These are phyloP conservation scores for Suillus cothurnatus DNA, from an alignment of 768 basidiomycete species.

Conservation along the genomic window DNA sequence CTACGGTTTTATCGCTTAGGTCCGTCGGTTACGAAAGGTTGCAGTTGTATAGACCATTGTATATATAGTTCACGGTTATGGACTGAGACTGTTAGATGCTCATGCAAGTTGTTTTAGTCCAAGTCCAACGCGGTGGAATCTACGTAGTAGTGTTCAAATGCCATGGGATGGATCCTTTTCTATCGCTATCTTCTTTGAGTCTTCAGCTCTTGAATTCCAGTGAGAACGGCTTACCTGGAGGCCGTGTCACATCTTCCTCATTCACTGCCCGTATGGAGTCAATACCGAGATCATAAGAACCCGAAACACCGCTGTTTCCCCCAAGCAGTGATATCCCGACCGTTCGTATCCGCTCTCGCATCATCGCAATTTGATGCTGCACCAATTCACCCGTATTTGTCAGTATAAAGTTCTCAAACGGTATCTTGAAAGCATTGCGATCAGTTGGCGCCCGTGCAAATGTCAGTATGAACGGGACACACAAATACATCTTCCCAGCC, in stretches of 20 bases:
- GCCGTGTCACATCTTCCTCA: constrained; percentile 56
- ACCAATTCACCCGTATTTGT: constrained; percentile 76
- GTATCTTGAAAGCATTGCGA: constrained; percentile 55
- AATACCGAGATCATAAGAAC: constrained; percentile 80
- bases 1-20: constrained; percentile 7
- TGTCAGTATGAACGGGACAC: constrained; percentile 31
- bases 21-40: constrained; percentile 13
- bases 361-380: constrained; percentile 73
- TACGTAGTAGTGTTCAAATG: constrained; percentile 16
- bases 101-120: constrained; percentile 11
- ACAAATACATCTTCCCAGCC: constrained; percentile 86
- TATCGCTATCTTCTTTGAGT: constrained; percentile 15
- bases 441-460: constrained; percentile 14
- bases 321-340: constrained; percentile 89
- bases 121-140: not conserved
- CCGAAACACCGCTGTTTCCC: constrained; percentile 73
- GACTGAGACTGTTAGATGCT: constrained; percentile 11
- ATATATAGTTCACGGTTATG: constrained; percentile 26
- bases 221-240: constrained; percentile 28
- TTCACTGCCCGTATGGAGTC: constrained; percentile 84
- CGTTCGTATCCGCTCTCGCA: constrained; percentile 71
- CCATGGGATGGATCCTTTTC: constrained; percentile 31
- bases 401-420: constrained; percentile 73
- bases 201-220: not conserved
- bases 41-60: constrained; percentile 19